Evolutionary conservation across 129 eudicot genomes (phyloP), one percentile per base, ranked within the genome.

Genomic region (Flaveria ramosissima): DNA sequence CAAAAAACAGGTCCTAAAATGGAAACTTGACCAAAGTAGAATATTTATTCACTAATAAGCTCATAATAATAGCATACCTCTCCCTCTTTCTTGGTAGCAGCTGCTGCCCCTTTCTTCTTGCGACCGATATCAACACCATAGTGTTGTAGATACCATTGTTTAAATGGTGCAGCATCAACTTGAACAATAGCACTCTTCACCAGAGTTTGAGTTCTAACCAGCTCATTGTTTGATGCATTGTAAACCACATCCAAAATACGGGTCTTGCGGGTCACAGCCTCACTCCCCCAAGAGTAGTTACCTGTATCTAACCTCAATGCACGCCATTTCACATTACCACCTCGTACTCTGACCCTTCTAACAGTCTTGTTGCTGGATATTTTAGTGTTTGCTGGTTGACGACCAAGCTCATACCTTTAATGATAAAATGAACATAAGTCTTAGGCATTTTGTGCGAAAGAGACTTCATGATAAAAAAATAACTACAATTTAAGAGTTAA

Each of bases 241-340:
- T 91, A 91, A 13, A 91, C 97, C 48, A 91, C 97, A 68, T 91
- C 94, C 24, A 91, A 82, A 16, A 91, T 64, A 75, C 97, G 85
- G 7, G 97, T 88, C 86, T 91, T 88, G 9, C 89, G 62, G 55
- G 97, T 91, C 7, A 88, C 91, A 70, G 88, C 93, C 67, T 91
- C 97, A 77, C 91, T 88, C 0, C 97, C 94, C 97, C 93, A 91
- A 20, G 97, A 91, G 88, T 27, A 91, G 84, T 91, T 91, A 1
- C 97, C 97, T 6, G 93, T 91, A 57, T 91, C 97, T 79, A 91
- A 77, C 83, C 92, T 86, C 88, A 91, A 74, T 0, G 97, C 97
- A 76, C 97, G 89, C 94, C 94, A 88, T 74, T 90, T 90, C 69
- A 90, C 93, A 70, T 88, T 90, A 3, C 96, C 96, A 51, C 96